phyloP scores from a whole-genome alignment of 2,329 filamentous ascomycete species.

The Aureobasidium sp. region DNA sequence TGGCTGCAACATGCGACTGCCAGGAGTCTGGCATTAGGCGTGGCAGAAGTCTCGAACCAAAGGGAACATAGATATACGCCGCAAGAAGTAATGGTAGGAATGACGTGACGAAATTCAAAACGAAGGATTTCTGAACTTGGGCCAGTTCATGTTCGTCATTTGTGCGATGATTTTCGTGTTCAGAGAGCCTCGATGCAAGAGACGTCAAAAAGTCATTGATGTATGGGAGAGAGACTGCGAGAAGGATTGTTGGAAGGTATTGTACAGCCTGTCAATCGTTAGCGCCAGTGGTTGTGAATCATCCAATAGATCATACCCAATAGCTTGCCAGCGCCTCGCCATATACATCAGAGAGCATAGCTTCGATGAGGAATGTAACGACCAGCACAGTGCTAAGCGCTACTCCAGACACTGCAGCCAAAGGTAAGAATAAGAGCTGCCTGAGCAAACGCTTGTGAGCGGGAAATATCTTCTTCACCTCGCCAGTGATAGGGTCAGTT shows the following conservation, averaged over 20 bases:
- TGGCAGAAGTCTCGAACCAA: not conserved
- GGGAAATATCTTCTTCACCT: not conserved
- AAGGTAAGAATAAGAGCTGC: not conserved
- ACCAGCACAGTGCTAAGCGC: not conserved
- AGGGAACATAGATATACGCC: not conserved
- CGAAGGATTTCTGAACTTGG: slow-evolving; percentile 1
- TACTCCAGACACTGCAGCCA: not conserved
- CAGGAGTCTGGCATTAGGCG: not conserved
- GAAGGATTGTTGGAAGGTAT: not conserved
- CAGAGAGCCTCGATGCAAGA: not conserved
- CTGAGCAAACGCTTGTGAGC: not conserved
- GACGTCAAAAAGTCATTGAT: not conserved
- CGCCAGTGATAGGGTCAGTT: not conserved
- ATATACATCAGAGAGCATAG: not conserved
- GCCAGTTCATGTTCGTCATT: slow-evolving; percentile 3
- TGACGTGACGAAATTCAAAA: not conserved
- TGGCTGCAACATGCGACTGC: not conserved
- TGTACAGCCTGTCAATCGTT: not conserved
- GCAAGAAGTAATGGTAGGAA: not conserved
- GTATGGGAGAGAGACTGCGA: not conserved
- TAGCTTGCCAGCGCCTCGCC: not conserved
- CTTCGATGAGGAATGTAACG: not conserved
- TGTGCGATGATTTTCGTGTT: slow-evolving; percentile 4
- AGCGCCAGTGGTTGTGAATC: not conserved
- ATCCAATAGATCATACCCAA: not conserved